phyloP scores from a whole-genome alignment of 1,284 basidiomycete species.

The Flammula alnicola region DNA sequence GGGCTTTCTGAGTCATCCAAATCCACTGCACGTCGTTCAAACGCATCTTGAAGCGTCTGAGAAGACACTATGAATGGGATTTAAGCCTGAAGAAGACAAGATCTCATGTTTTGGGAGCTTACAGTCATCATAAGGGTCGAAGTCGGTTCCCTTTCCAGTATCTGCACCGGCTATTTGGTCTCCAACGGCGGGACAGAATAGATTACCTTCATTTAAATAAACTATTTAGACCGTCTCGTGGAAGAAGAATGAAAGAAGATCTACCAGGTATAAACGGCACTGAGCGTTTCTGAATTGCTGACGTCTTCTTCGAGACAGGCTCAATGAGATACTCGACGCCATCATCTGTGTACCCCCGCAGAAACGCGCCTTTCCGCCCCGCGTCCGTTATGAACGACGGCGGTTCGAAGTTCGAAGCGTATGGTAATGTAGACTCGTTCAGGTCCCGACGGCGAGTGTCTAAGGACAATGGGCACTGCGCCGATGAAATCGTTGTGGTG shows the following conservation, averaged over 20 bases:
- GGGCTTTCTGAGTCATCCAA: slow-evolving; percentile 1
- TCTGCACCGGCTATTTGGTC: slow-evolving; percentile 4
- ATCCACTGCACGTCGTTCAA: slow-evolving; percentile 3
- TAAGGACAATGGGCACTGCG: slow-evolving; percentile 3
- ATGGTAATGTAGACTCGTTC: not conserved
- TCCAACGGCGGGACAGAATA: slow-evolving; percentile 7
- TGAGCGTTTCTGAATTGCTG: slow-evolving; percentile 3
- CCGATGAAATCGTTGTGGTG: no score
- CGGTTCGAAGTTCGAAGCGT: not conserved
- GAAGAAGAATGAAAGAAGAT: not conserved
- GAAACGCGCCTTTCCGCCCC: slow-evolving; percentile 2
- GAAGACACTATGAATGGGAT: slow-evolving; percentile 1
- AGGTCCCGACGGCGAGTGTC: slow-evolving; percentile 3
- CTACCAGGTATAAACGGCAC: slow-evolving; percentile 7
- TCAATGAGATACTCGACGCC: slow-evolving; percentile 3
- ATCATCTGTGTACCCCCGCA: not conserved
- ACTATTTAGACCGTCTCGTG: not conserved
- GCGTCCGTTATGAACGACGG: not conserved
- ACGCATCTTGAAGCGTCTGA: slow-evolving; percentile 5
- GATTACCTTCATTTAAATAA: not conserved
- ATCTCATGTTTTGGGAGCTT: not conserved
- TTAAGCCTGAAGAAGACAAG: no score
- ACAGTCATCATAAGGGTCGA: slow-evolving; percentile 8
- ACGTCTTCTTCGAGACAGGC: not conserved
- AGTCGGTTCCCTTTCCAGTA: slow-evolving; percentile 2